These are phyloP conservation scores for Aspergillus felis DNA, from an alignment of 2,329 filamentous ascomycete genomes.

Conservation along the genomic window DNA sequence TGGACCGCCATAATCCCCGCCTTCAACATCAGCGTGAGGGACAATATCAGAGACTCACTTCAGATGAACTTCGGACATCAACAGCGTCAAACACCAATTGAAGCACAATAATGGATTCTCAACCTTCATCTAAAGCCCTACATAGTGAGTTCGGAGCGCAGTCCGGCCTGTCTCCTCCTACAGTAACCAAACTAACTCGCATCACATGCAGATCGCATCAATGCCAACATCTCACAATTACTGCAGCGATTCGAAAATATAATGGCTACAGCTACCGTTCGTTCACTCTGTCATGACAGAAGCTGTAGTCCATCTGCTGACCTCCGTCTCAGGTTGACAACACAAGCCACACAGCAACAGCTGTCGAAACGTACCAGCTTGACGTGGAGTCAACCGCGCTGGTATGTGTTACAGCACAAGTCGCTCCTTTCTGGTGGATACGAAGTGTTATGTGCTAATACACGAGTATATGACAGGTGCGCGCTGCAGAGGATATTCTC, in stretches of 20 bases:
- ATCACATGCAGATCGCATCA: slow-evolving; percentile 38
- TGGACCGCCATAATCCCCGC: too few species aligned
- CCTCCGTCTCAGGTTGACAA: slow-evolving; percentile 41
- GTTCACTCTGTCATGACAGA: slow-evolving; percentile 1
- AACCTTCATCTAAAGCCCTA: slow-evolving; percentile 19
- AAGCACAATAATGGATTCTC: slow-evolving; percentile 27
- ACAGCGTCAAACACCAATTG: background rate
- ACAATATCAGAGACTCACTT: too few species aligned
- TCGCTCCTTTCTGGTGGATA: too few species aligned
- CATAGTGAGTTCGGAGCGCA: slow-evolving; percentile 8
- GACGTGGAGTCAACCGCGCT: slow-evolving; percentile 57
- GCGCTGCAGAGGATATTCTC: slow-evolving; percentile 59
- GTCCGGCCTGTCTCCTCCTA: too few species aligned
- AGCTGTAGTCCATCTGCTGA: background rate
- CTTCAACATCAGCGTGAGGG: too few species aligned
- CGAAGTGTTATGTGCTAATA: too few species aligned
- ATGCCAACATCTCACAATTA: slow-evolving; percentile 42
- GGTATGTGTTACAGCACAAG: slow-evolving; percentile 34
- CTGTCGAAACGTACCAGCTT: slow-evolving; percentile 56
- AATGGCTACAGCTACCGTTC: slow-evolving; percentile 50
- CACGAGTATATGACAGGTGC: slow-evolving; percentile 42
- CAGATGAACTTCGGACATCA: background rate
- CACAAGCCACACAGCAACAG: slow-evolving; percentile 52
- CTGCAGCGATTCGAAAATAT: slow-evolving; percentile 55
- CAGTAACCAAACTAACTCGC: background rate